Conservation (phyloP, 805 yeast species). For the Cyberlindnera nakhonratchasimensis region DNA sequence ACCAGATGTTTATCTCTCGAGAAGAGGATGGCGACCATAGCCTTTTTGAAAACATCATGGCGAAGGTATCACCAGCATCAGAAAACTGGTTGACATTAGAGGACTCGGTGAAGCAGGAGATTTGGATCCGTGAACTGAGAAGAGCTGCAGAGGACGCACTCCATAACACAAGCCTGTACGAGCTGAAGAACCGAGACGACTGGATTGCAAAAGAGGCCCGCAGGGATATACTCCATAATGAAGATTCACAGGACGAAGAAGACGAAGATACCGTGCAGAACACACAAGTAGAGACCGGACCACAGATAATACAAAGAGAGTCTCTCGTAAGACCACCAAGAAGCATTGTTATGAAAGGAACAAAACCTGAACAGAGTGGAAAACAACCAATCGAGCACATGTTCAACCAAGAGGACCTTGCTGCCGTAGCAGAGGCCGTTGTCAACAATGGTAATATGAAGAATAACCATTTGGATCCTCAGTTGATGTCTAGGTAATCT, state of each 20-base stretch:
- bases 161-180: slow-evolving; percentile 39
- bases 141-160: slow-evolving; percentile 43
- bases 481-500: slow-evolving; percentile 10
- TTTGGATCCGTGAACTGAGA: slow-evolving; percentile 44
- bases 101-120: slow-evolving; percentile 34
- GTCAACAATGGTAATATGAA: slow-evolving; percentile 14
- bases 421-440: slow-evolving; percentile 30
- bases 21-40: slow-evolving; percentile 5
- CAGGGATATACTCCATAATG: slow-evolving; percentile 8
- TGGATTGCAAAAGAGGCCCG: slow-evolving; percentile 35
- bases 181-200: slow-evolving; percentile 39
- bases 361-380: not conserved
- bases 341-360: not conserved
- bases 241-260: slow-evolving; percentile 9
- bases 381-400: slow-evolving; percentile 4
- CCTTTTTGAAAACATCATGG: slow-evolving; percentile 30
- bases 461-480: slow-evolving; percentile 19
- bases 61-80: slow-evolving; percentile 42
- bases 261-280: no score
- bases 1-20: slow-evolving; percentile 22
- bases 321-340: not conserved
- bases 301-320: not conserved
- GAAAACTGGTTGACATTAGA: slow-evolving; percentile 42
- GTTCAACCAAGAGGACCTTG: slow-evolving; percentile 23
- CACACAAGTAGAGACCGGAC: not conserved